Percentiles rank a stretch among this genome's conserved stretches.
Conservation (phyloP, 2,329 filamentous ascomycete genomes). For the Ilyonectria robusta region DNA sequence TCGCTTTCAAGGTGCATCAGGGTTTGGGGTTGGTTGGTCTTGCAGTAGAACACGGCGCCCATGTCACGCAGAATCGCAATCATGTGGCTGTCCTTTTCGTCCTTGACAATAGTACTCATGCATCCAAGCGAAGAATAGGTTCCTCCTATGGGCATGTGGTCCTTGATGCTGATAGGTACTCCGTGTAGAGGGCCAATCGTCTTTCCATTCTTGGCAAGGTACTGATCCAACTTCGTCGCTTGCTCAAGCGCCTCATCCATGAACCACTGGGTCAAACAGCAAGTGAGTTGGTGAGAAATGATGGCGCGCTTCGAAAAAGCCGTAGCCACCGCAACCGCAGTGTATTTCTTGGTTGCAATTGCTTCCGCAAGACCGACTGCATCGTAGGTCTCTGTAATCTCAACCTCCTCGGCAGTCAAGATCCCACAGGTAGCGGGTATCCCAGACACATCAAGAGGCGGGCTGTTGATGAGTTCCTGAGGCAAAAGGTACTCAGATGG, state of each 20-base stretch:
- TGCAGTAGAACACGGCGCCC: slow-evolving; percentile 62
- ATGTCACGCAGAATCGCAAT: slow-evolving; percentile 68
- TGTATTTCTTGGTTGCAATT: slow-evolving; percentile 54
- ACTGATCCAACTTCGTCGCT: slow-evolving; percentile 57
- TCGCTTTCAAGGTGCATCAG: slow-evolving; percentile 69
- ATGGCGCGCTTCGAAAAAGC: slow-evolving; percentile 68
- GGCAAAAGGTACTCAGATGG: slow-evolving; percentile 51
- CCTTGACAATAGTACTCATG: slow-evolving; percentile 63
- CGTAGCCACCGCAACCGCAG: slow-evolving; percentile 56
- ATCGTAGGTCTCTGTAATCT: slow-evolving; percentile 64
- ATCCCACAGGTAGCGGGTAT: slow-evolving; percentile 55
- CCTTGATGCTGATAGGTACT: slow-evolving; percentile 51
- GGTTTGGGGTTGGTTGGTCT: slow-evolving; percentile 75
- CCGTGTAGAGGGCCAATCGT: slow-evolving; percentile 43
- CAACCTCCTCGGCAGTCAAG: slow-evolving; percentile 59
- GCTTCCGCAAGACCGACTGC: slow-evolving; percentile 57
- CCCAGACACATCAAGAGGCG: slow-evolving; percentile 30
- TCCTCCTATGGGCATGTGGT: slow-evolving; percentile 70
- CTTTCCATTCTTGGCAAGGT: slow-evolving; percentile 54
- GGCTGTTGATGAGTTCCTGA: slow-evolving; percentile 31
- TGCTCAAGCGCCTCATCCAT: slow-evolving; percentile 63
- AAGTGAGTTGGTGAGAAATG: slow-evolving; percentile 70
- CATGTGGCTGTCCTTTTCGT: slow-evolving; percentile 67
- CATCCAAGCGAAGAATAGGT: slow-evolving; percentile 67
- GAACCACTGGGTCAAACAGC: slow-evolving; percentile 67